phyloP scores from a whole-genome alignment of 1,284 basidiomycete species.

The Abortiporus biennis region DNA sequence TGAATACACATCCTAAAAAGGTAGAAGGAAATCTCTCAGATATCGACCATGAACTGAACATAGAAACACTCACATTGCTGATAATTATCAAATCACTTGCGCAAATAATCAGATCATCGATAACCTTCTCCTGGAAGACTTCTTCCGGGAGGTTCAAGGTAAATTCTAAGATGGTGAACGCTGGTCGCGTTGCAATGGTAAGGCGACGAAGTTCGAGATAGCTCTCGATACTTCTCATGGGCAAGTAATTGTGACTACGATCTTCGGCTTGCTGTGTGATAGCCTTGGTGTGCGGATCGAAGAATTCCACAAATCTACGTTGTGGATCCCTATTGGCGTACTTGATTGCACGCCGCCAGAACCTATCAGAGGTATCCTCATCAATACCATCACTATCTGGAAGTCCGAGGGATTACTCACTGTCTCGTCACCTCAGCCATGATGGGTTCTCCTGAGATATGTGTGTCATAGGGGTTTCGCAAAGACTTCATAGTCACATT shows the following conservation, averaged over 20 bases:
- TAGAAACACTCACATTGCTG: conserved; percentile 21
- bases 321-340: neutral
- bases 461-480: conserved; percentile 1
- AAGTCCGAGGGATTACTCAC: neutral
- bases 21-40: neutral
- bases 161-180: conserved; percentile 24
- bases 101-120: conserved; percentile 17
- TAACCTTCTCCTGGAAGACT: conserved; percentile 24
- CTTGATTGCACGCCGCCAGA: neutral
- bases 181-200: conserved; percentile 23
- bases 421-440: conserved; percentile 3
- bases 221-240: neutral
- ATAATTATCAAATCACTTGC: conserved; percentile 14
- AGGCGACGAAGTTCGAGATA: conserved; percentile 24
- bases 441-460: neutral
- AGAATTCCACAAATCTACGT: neutral
- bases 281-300: neutral
- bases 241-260: neutral
- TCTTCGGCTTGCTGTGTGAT: neutral
- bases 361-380: neutral
- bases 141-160: conserved; percentile 26
- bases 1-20: conserved; percentile 26
- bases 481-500: neutral
- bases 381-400: no score
- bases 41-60: neutral